phyloP scores from a whole-genome alignment of 2,329 filamentous ascomycete genomes.

The Arthrobotrys sinensis region DNA sequence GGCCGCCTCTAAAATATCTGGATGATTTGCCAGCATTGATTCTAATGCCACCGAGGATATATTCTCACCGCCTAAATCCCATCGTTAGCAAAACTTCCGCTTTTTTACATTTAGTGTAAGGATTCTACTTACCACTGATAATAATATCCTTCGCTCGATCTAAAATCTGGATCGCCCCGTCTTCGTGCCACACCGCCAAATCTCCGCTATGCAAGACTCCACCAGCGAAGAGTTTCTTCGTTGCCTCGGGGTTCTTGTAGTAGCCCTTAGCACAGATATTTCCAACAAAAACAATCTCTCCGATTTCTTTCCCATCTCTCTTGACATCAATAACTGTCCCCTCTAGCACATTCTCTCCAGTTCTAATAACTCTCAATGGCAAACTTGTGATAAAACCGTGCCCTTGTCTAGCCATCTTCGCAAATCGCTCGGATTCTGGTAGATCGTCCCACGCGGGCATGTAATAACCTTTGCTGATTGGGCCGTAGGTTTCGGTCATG shows the following conservation, averaged over 20 bases:
- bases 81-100: constrained; percentile 24
- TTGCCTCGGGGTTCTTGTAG: constrained; percentile 89
- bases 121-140: constrained; percentile 79
- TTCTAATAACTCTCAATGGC: constrained; percentile 85
- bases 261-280: constrained; percentile 95
- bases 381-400: constrained; percentile 80
- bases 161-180: constrained; percentile 90
- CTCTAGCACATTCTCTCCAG: constrained; percentile 70
- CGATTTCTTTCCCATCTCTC: constrained; percentile 81
- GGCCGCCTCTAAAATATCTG: constrained; percentile 89
- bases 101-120: neutral
- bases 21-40: constrained; percentile 88
- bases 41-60: constrained; percentile 95
- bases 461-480: constrained; percentile 93
- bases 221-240: constrained; percentile 86
- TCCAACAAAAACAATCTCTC: constrained; percentile 81
- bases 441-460: constrained; percentile 87
- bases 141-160: constrained; percentile 98
- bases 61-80: constrained; percentile 85
- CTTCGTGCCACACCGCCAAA: constrained; percentile 91
- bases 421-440: constrained; percentile 82
- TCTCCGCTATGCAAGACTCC: constrained; percentile 92
- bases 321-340: constrained; percentile 78
- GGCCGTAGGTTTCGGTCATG: constrained; percentile 74
- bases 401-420: constrained; percentile 92